Conservation (phyloP, 2,329 filamentous ascomycete genomes). For the Aspergillus versicolor region DNA sequence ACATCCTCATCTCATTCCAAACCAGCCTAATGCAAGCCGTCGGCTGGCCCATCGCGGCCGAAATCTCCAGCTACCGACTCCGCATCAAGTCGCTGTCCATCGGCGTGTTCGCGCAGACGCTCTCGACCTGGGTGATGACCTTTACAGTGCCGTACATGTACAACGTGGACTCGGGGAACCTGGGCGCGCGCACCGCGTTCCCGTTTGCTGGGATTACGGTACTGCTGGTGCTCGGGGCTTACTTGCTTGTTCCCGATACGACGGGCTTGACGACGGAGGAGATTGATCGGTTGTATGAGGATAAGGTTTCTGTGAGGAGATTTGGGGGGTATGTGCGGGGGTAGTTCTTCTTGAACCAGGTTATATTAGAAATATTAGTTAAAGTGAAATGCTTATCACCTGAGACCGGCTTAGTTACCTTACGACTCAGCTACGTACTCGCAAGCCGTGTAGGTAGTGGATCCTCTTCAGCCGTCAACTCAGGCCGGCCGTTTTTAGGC, state of each 20-base stretch:
- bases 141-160: constrained; percentile 5
- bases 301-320: constrained; percentile 2
- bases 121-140: neutral
- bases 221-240: neutral
- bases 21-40: constrained; percentile 5
- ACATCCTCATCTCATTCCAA: constrained; percentile 4
- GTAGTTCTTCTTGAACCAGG: too few species aligned
- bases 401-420: too few species aligned
- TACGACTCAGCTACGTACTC: too few species aligned
- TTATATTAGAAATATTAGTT: too few species aligned
- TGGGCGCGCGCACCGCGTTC: neutral
- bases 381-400: too few species aligned
- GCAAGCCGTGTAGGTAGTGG: too few species aligned
- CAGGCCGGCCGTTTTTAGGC: too few species aligned
- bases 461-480: too few species aligned
- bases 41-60: constrained; percentile 6
- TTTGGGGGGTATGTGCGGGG: neutral
- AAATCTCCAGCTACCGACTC: constrained; percentile 2
- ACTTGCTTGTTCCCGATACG: neutral
- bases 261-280: neutral
- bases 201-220: constrained; percentile 3
- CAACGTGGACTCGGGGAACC: constrained; percentile 1
- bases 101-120: constrained; percentile 2
- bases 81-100: neutral
- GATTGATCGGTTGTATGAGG: constrained; percentile 6